Conservation (phyloP, 305 asterid species). For the Caryopteris hybrid region DNA sequence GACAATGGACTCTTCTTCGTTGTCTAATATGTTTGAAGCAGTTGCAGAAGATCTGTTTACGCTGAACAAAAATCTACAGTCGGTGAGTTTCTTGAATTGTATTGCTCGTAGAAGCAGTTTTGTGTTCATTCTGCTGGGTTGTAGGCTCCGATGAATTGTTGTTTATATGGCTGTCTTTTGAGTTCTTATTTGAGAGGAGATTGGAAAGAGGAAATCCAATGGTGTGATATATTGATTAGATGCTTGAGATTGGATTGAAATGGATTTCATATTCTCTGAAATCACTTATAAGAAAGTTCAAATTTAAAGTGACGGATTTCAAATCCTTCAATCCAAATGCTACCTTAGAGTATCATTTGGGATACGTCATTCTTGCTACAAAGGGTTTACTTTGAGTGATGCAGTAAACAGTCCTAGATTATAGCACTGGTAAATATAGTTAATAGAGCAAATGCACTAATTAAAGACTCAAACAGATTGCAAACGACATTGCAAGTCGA, state of each 20-base stretch:
- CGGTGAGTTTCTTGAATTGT: conserved; percentile 35
- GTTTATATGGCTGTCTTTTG: not conserved
- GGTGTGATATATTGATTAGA: too few relatives aligned
- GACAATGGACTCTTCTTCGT: conserved; percentile 21
- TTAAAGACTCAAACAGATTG: not conserved
- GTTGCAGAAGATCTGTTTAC: conserved; percentile 48
- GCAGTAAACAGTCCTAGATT: too few relatives aligned
- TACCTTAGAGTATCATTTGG: too few relatives aligned
- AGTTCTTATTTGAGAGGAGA: not conserved
- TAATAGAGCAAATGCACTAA: not conserved
- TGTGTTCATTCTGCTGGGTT: not conserved
- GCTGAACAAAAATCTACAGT: conserved; percentile 46
- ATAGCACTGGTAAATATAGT: not conserved
- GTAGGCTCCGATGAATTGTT: not conserved
- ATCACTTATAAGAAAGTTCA: too few relatives aligned
- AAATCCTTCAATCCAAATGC: too few relatives aligned
- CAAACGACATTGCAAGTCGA: not conserved
- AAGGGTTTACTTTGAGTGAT: not conserved
- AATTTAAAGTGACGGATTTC: too few relatives aligned
- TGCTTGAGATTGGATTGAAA: too few relatives aligned
- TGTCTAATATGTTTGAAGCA: conserved; percentile 48
- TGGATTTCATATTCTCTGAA: too few relatives aligned
- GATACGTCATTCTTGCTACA: not conserved
- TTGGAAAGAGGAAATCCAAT: not conserved
- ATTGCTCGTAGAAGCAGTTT: not conserved